Base-by-base conservation (phyloP, 306 rosid species). In the Pyrus betulifolia region DNA sequence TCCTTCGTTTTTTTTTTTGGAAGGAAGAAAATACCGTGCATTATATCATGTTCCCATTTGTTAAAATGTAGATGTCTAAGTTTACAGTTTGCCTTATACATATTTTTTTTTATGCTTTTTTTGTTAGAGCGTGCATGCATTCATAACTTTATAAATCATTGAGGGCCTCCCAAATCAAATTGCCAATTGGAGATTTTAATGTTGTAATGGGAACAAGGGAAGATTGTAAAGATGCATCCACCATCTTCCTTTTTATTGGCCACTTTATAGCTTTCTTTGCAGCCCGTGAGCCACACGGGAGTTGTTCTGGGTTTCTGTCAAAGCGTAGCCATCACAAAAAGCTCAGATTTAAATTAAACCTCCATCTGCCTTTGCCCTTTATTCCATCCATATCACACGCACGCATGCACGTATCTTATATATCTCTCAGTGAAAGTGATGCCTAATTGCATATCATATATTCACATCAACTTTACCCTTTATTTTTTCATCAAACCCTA, bases 261-360 rank as follows among this genome's bases (percentile, higher is more conserved):
- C 69, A 59, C 54, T 52, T 44, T 28, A 22, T 38, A 68, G 45
- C 74, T 60, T 71, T 74, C 54, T 71, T 76, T 75, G 82, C 69
- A 79, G 84, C 84, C 76, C 93, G 87, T 88, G 91, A 86, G 78
- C 72, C 77, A 70, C 91, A 91, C 91, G 93, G 91, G 88, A 84
- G 23, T 51, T 51, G 55, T 51, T 51, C 55, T 51, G 55, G 55
- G 42, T 76, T 85, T 74, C 83, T 62, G 51, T 76, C 27, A 80
- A 86, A 80, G 86, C 70, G 67, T 78, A 28, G 72, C 81, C 73
- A 72, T 76, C 82, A 61, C 45, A 27, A 22, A 57, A 19, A 22
- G 54, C 55, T 79, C 64, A 68, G 75, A n/a, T 80, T 75, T 82
- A 73, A 79, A n/a, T 55, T 51, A 51, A 83, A 71, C 83, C 69